Percentiles rank a stretch among this genome's conserved stretches.
These are phyloP conservation scores for Monotropa hypopitys DNA, from an alignment of 179 eudicot species.

Conservation along the genomic window DNA sequence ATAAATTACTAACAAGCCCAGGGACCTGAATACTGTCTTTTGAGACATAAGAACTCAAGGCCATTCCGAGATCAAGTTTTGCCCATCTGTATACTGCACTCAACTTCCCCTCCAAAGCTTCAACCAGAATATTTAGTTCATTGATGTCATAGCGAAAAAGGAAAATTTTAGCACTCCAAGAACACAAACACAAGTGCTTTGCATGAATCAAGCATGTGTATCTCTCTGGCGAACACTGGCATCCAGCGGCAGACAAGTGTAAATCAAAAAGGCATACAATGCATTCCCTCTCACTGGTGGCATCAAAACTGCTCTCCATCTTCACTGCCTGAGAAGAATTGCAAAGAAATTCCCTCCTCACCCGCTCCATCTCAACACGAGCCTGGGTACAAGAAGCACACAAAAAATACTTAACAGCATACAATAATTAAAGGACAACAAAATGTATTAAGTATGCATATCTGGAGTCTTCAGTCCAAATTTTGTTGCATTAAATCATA, in stretches of 20 bases:
- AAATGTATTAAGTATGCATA: neutral
- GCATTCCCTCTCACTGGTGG: conserved; percentile 87
- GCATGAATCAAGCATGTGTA: conserved; percentile 88
- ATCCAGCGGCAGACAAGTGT: conserved; percentile 86
- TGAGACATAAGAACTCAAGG: conserved; percentile 52
- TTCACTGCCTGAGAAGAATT: conserved; percentile 50
- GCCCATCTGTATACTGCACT: conserved; percentile 94
- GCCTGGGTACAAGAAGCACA: conserved; percentile 25
- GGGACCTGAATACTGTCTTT: conserved; percentile 36
- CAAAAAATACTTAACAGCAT: neutral
- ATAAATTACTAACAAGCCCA: conserved; percentile 20
- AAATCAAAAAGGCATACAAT: conserved; percentile 75
- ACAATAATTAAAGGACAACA: neutral
- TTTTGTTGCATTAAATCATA: neutral
- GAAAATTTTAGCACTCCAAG: conserved; percentile 69
- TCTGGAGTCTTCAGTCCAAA: neutral
- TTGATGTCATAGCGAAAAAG: conserved; percentile 68
- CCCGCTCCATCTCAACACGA: conserved; percentile 74
- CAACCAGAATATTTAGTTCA: conserved; percentile 68
- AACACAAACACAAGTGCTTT: conserved; percentile 74
- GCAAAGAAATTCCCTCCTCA: conserved; percentile 78
- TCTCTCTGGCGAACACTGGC: conserved; percentile 82
- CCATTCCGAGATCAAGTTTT: conserved; percentile 71
- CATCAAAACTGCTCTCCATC: conserved; percentile 86
- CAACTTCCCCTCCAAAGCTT: conserved; percentile 93